These are phyloP conservation scores for Boletus vermiculosoides DNA, from an alignment of 768 basidiomycete genomes.

Conservation along the genomic window DNA sequence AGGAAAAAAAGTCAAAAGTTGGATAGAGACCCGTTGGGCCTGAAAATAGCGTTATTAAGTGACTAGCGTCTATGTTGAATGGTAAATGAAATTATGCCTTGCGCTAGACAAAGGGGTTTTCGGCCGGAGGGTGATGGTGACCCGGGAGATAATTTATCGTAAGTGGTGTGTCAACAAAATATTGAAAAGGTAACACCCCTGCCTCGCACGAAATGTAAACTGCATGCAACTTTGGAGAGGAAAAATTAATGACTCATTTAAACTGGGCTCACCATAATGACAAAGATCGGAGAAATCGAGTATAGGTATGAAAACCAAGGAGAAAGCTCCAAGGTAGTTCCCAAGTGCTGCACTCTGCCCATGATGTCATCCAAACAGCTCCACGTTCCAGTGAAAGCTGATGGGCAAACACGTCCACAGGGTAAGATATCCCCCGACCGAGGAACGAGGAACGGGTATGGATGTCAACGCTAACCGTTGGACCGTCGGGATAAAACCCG, in stretches of 20 bases:
- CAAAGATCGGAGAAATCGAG: background rate
- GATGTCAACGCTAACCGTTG: background rate
- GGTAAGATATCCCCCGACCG: background rate
- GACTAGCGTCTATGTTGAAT: background rate
- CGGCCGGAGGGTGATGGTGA: no score
- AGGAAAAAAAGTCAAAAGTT: background rate
- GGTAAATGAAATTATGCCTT: background rate
- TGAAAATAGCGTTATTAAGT: background rate
- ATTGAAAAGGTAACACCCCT: background rate
- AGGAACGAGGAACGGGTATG: background rate
- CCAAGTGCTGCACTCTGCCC: background rate
- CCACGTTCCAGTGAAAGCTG: background rate
- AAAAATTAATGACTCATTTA: background rate
- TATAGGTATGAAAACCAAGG: background rate
- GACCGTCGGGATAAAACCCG: background rate
- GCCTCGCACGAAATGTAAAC: no score
- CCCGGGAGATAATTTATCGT: background rate
- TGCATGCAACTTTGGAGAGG: background rate
- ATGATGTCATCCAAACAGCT: background rate
- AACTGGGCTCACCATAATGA: background rate
- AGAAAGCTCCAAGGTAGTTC: background rate
- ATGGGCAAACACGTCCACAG: conserved; percentile 1
- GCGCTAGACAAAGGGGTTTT: background rate
- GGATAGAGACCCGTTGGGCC: background rate
- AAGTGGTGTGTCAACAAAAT: background rate